Percentiles rank a stretch among this genome's conserved stretches.
These are phyloP conservation scores for Salix caprea DNA, from an alignment of 345 rosid genomes.

Conservation along the genomic window DNA sequence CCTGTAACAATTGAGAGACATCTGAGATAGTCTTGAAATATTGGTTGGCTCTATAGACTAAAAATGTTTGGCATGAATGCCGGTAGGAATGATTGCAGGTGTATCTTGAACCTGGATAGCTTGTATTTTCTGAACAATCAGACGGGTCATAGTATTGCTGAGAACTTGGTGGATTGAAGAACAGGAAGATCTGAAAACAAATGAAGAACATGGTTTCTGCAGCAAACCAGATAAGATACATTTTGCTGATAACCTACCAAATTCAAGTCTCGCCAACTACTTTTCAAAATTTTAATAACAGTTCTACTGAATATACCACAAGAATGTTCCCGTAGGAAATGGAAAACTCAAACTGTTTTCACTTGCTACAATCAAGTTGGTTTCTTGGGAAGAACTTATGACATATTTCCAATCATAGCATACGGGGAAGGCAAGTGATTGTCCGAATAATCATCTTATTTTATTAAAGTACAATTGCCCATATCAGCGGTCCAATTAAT, in stretches of 20 bases:
- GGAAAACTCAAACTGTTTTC: no score
- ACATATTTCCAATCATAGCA: not conserved
- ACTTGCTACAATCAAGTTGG: not conserved
- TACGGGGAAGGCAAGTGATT: not conserved
- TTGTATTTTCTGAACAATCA: conserved; percentile 18
- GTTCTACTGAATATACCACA: no score
- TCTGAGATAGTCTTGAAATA: conserved; percentile 10
- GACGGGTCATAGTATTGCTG: conserved; percentile 41
- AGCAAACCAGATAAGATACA: not conserved
- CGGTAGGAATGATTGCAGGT: conserved; percentile 27
- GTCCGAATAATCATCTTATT: no score
- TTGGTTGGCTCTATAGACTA: conserved; percentile 42
- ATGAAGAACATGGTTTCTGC: conserved; percentile 25
- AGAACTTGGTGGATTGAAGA: conserved; percentile 16
- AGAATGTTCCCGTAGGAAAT: no score
- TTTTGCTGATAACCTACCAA: not conserved
- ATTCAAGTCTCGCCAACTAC: no score
- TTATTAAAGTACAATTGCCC: not conserved
- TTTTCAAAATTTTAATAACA: no score
- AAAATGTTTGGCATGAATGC: conserved; percentile 36
- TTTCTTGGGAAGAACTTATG: not conserved
- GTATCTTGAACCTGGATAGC: conserved; percentile 44
- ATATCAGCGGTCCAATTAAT: not conserved
- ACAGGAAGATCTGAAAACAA: conserved; percentile 26
- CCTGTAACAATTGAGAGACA: conserved; percentile 36